phyloP scores from a whole-genome alignment of 129 eudicot genomes.

The Logfia minima region DNA sequence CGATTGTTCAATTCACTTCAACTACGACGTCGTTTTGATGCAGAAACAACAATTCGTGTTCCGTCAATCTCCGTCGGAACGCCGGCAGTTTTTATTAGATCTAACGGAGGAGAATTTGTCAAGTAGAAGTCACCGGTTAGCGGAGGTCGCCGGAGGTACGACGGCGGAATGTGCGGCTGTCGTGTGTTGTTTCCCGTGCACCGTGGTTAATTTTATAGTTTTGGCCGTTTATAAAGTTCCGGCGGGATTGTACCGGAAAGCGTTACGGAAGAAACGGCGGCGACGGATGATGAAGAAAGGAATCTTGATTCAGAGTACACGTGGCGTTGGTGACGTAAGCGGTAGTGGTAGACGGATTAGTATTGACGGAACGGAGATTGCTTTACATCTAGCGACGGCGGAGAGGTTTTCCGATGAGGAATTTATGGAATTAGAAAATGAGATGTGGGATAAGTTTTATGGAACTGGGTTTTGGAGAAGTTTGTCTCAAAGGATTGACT shows the following conservation, averaged over 20 bases:
- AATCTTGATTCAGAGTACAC: constrained; percentile 15
- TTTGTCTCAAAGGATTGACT: constrained; percentile 42
- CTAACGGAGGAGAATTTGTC: constrained; percentile 25
- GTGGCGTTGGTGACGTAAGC: constrained; percentile 19
- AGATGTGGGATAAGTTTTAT: constrained; percentile 79
- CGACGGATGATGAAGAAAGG: constrained; percentile 44
- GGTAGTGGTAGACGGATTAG: constrained; percentile 17
- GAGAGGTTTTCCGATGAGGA: constrained; percentile 44
- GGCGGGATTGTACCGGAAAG: constrained; percentile 68
- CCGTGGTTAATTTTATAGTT: constrained; percentile 45
- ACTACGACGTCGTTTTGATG: constrained; percentile 18
- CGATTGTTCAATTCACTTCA: neutral
- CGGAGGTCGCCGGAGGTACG: constrained; percentile 78
- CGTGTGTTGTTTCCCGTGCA: constrained; percentile 71
- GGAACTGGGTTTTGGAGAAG: constrained; percentile 85
- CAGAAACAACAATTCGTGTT: constrained; percentile 36
- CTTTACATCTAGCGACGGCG: constrained; percentile 24
- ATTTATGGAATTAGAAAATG: constrained; percentile 62
- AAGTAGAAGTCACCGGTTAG: constrained; percentile 35
- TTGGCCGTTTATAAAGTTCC: constrained; percentile 72
- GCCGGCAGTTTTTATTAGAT: constrained; percentile 37
- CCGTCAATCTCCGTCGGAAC: constrained; percentile 31
- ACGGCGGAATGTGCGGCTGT: constrained; percentile 87
- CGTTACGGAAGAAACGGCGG: constrained; percentile 46
- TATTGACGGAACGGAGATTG: constrained; percentile 27